phyloP scores from a whole-genome alignment of 768 basidiomycete genomes.

The Lactarius evosmus region DNA sequence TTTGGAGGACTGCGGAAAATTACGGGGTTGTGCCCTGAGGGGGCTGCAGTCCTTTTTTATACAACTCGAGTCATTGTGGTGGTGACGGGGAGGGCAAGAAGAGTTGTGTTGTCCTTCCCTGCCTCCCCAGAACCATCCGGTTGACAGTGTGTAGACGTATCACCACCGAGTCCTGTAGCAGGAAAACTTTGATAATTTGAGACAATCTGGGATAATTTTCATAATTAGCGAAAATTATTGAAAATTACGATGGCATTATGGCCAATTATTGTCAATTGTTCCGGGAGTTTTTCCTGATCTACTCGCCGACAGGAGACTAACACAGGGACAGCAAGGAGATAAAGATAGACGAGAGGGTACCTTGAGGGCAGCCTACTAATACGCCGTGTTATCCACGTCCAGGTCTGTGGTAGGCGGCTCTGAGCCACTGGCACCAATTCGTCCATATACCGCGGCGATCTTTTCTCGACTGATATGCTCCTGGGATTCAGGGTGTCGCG shows the following conservation, averaged over 20 bases:
- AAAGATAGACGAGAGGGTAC: neutral
- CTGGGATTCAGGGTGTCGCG: constrained; percentile 24
- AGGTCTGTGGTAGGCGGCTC: constrained; percentile 8
- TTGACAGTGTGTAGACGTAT: constrained; percentile 18
- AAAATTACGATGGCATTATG: too few species aligned
- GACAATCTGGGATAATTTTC: too few species aligned
- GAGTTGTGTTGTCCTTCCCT: constrained; percentile 12
- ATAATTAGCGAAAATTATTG: too few species aligned
- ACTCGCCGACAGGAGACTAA: too few species aligned
- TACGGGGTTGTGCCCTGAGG: neutral
- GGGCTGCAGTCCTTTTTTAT: too few species aligned
- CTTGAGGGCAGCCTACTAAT: constrained; percentile 17
- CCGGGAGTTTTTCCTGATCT: too few species aligned
- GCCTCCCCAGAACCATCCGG: constrained; percentile 10
- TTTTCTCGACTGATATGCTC: constrained; percentile 25
- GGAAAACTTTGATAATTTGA: too few species aligned
- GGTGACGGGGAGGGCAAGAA: constrained; percentile 15
- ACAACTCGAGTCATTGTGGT: constrained; percentile 16
- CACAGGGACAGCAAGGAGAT: neutral
- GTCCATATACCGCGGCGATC: constrained; percentile 10
- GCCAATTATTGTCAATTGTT: too few species aligned
- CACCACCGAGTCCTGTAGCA: too few species aligned
- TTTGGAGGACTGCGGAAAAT: neutral
- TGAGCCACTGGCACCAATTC: neutral
- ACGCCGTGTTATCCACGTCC: constrained; percentile 13